Evolutionary conservation across 768 basidiomycete genomes (phyloP).

Genomic region (Mycena haematopus): DNA sequence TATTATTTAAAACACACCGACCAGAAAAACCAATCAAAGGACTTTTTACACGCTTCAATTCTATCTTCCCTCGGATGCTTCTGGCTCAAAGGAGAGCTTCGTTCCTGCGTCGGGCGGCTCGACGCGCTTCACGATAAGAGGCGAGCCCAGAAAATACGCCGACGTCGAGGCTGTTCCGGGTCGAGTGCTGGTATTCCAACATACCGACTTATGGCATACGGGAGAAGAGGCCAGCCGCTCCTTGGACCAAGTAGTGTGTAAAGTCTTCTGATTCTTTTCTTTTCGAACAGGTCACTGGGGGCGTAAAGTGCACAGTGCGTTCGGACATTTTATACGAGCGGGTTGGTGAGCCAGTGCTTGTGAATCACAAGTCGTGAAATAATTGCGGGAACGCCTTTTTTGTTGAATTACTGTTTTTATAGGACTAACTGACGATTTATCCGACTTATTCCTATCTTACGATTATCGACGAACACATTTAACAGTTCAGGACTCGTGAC

Average conservation of each 20-base stretch:
- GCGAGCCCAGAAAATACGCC: background rate
- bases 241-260: background rate
- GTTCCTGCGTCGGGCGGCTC: slow-evolving; percentile 18
- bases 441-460: no score
- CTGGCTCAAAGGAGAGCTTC: slow-evolving; percentile 22
- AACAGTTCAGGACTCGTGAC: no score
- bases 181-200: slow-evolving; percentile 27
- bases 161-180: slow-evolving; percentile 26
- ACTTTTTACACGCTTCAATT: slow-evolving; percentile 30
- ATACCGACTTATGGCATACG: slow-evolving; percentile 19
- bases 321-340: slow-evolving; percentile 29
- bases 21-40: slow-evolving; percentile 9
- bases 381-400: background rate
- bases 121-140: slow-evolving; percentile 17
- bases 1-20: no score
- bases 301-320: slow-evolving; percentile 23
- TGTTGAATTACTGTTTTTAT: no score
- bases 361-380: background rate
- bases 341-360: slow-evolving; percentile 19
- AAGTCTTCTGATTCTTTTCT: background rate
- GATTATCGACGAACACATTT: no score
- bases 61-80: slow-evolving; percentile 27
- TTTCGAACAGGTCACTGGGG: slow-evolving; percentile 7
- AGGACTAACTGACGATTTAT: no score
- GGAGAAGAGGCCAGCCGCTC: slow-evolving; percentile 19